Base-by-base conservation (phyloP, 164 flowering plant genomes). In the Stephania yunnanensis region DNA sequence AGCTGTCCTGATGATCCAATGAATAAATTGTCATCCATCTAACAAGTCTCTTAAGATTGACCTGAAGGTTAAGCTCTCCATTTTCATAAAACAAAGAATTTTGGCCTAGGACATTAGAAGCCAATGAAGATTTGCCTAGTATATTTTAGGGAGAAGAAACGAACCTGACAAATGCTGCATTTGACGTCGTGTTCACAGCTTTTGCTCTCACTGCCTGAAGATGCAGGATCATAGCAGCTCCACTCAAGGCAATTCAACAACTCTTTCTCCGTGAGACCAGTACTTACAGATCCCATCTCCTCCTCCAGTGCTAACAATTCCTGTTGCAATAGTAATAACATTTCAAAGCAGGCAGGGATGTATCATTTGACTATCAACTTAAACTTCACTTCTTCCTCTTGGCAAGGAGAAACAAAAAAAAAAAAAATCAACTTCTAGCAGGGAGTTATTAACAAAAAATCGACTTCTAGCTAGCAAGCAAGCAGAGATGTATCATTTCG, bases 141-240 rank as follows among this genome's bases (percentile, higher is more conserved):
- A 25, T 63, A 20, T 46, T 63, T 22, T 36, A 36, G 63, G 29
- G 48, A 36, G 46, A 52, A 48, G 44, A 22, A 6, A 25, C 4
- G n/a, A 71, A 95, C 99, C 96, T 95, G 99, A 79, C 99, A 95
- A 70, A 95, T 88, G 80, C 92, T 88, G 90, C 99, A 95, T 84
- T 93, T 95, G 79, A 78, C 79, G 67, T 91, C 97, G 75, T 86
- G 83, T 10, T 58, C 72, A 64, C 66, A 36, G 68, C 65, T 80
- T 7, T 19, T 19, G 58, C 63, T 65, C 42, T 31, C 73, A 53
- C 76, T 44, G 10, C 81, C 80, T 3, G 71, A 22, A 73, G 80
- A 46, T 30, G 75, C 15, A 15, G 75, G 52, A 69, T 80, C 69
- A 80, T 87, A 90, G 75, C 77, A 79, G 85, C 84, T 83, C 74